phyloP scores from a whole-genome alignment of 2,329 filamentous ascomycete species.

The Pseudocercospora pini-densiflorae region DNA sequence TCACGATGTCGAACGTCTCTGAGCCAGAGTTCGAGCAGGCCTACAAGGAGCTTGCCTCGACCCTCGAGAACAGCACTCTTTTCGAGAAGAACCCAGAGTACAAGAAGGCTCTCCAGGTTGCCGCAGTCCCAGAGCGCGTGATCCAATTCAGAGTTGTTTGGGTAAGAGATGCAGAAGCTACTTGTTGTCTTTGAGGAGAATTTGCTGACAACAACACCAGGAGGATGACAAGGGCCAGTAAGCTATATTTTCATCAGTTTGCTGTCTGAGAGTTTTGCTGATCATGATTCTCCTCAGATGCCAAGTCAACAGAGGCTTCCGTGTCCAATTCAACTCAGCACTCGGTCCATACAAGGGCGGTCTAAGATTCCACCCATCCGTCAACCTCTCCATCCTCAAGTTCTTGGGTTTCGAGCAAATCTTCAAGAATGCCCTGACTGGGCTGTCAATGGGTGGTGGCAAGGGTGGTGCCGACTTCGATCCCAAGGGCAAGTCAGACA shows the following conservation, averaged over 20 bases:
- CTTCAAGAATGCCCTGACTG: conserved; percentile 99
- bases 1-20: conserved; percentile 67
- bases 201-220: no score
- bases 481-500: conserved; percentile 97
- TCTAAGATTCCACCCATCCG: conserved; percentile 89
- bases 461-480: conserved; percentile 99
- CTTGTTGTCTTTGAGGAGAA: no score
- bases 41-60: conserved; percentile 91
- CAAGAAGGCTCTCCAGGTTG: conserved; percentile 84
- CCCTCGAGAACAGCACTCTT: conserved; percentile 89
- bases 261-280: no score
- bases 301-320: conserved; percentile 95
- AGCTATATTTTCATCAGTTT: no score
- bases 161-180: conserved; percentile 49
- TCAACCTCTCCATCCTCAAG: conserved; percentile 81
- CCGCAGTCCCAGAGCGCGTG: conserved; percentile 89
- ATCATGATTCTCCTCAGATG: no score
- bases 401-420: conserved; percentile 99
- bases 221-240: conserved; percentile 88
- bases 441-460: conserved; percentile 95
- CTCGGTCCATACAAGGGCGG: conserved; percentile 98
- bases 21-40: conserved; percentile 99
- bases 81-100: conserved; percentile 96
- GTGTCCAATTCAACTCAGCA: conserved; percentile 98
- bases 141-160: conserved; percentile 98